Base-by-base conservation (phyloP, 2,329 filamentous ascomycete species). In the Diplodia seriata region DNA sequence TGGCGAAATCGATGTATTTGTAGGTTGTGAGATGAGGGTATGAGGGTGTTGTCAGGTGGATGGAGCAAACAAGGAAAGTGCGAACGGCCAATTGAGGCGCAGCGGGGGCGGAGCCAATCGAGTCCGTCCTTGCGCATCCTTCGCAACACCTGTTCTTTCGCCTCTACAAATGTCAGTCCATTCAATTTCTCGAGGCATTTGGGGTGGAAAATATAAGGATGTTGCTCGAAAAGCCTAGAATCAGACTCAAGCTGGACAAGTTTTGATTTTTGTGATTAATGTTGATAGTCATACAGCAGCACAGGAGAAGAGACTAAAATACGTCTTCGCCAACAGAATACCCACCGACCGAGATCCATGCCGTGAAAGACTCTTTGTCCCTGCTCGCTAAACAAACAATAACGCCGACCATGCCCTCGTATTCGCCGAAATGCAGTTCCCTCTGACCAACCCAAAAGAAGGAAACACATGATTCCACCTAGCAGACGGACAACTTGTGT, bases 381-480 rank as follows among this genome's bases (percentile, higher is more conserved):
- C n/a, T 33, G 23, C 40, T 26, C 29, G 18, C 26, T n/a, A 7
- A 50, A 36, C 33, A 49, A 20, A 40, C 29, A 47, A 49, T 14
- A 65, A 65, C 62, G 62, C 62, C 62, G 23, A 33, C 50, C 49
- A 65, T 65, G 62, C 62, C 62, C 33, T 65, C 20, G 33, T 65
- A n/a, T 54, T 65, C 33, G 23, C 62, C 49, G 33, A 15, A 29
- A 26, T 36, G 33, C 36, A 33, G 18, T 4, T 3, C 54, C 54
- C 33, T 56, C 15, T 26, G 29, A 26, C 18, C 14, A 29, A 36
- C 20, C 29, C 29, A 38, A 6, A 43, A 43, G 8, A 59, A 43
- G 1, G 33, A 6, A 62, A 15, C 29, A 33, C 57, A 56, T 12
- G 29, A 4, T 14, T 31, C 38, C 40, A 9, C 15, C 26, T n/a